Evolutionary conservation across 495 filamentous ascomycete species (phyloP), one percentile per base, ranked within the genome.

Genomic region (Penicillium simplicissimum): DNA sequence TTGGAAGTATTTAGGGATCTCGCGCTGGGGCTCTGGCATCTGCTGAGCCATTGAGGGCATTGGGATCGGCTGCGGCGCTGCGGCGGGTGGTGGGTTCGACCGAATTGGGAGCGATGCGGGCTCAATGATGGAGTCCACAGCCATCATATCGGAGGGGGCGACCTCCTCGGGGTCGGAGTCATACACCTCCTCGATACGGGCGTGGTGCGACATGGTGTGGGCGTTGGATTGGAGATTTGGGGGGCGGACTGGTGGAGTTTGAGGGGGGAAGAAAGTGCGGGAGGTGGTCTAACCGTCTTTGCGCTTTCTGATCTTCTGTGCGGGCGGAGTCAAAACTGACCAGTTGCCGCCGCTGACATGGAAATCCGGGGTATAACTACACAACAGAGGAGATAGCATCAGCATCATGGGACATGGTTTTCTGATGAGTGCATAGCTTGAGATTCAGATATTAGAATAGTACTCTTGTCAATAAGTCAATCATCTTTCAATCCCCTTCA

Each of bases 111-210:
- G 64, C 47, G 63, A 23, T 42, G 70, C 71, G 31, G 72, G 76
- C 52, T 69, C 70, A 57, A 83, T 74, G 48, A 80, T 75, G 54
- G 74, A 71, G 47, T 78, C 67, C 45, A 72, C 65, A 61, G 78
- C 66, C 66, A 82, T 72, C 28, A 89, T 84, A 65, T 92, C 88
- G 52, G 85, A 85, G 52, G 92, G 90, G 71, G 93, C 92, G 23
- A 91, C 87, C 71, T 88, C 85, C 60, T 87, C 84, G 55, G 83
- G 85, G 72, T 92, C 90, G 60, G 84, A 88, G 80, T 94, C 91
- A 35, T 82, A 88, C 58, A 97, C 85, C 75, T 97, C 94, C 82
- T 98, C 94, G 70, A 98, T 85, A 45, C 87, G 88, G 49, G 93
- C 85, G 76, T 93, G 82, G 66, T 74, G 82, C 37, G 92, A 91